A percentile compares a stretch with the other conserved stretches of the same genome.
phyloP scores from a whole-genome alignment of 208 protist genomes.

The Crithidia sp. region DNA sequence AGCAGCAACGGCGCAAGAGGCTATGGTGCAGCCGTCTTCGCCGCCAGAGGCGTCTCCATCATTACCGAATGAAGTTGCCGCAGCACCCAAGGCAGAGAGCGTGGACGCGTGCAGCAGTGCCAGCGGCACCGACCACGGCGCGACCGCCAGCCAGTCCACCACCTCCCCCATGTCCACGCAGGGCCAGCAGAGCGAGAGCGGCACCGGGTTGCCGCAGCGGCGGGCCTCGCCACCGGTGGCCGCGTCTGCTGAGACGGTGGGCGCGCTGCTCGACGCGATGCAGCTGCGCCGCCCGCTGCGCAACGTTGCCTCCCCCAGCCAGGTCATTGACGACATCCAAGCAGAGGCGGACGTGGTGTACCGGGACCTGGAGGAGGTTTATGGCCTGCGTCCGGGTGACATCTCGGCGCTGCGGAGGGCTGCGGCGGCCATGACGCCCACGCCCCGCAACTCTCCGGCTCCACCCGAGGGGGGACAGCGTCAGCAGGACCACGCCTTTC shows the following conservation, averaged over 20 bases:
- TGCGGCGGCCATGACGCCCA: neutral
- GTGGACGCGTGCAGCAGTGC: neutral
- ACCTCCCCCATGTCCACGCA: neutral
- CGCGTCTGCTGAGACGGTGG: slow-evolving; percentile 9
- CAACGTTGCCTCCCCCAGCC: slow-evolving; percentile 17
- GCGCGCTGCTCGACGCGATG: slow-evolving; percentile 34
- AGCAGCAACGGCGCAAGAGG: neutral
- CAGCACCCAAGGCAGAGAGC: neutral
- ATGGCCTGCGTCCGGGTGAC: slow-evolving; percentile 45
- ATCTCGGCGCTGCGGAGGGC: slow-evolving; percentile 24
- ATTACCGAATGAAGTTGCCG: neutral
- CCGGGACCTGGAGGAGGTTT: slow-evolving; percentile 54
- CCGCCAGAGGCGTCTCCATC: neutral
- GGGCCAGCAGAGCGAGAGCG: neutral
- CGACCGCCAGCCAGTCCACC: slow-evolving; percentile 4
- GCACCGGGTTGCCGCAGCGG: neutral
- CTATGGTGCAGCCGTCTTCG: neutral
- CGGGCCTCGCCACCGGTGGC: neutral
- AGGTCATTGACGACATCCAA: slow-evolving; percentile 58
- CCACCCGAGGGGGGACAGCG: neutral
- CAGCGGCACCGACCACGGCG: slow-evolving; percentile 6
- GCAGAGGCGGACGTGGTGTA: slow-evolving; percentile 54
- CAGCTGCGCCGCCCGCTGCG: slow-evolving; percentile 37
- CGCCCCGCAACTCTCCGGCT: too few relatives aligned
- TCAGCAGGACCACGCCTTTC: neutral